Conservation (phyloP, 441 rosid species). For the Erysimum cheiri region DNA sequence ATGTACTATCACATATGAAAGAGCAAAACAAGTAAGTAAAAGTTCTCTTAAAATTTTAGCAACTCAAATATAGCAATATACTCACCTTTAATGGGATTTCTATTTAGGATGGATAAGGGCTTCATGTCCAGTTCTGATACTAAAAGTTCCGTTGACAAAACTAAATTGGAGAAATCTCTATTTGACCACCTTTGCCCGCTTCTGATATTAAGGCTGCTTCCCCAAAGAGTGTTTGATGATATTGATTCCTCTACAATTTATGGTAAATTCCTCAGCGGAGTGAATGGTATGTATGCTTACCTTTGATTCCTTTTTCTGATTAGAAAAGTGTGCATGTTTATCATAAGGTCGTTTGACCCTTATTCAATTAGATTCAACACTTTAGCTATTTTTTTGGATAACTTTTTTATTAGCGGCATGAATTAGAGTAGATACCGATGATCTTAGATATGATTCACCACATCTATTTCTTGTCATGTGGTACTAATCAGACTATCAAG, state of each 20-base stretch:
- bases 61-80: slow-evolving; percentile 12
- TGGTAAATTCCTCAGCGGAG: slow-evolving; percentile 56
- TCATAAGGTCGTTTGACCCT: slow-evolving; percentile 19
- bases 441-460: slow-evolving; percentile 13
- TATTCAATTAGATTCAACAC: slow-evolving; percentile 14
- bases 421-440: slow-evolving; percentile 10
- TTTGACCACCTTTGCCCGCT: slow-evolving; percentile 90
- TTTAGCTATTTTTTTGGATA: slow-evolving; percentile 8
- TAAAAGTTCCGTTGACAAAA: slow-evolving; percentile 48
- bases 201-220: slow-evolving; percentile 85
- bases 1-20: slow-evolving; percentile 63
- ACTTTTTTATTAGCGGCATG: slow-evolving; percentile 10
- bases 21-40: slow-evolving; percentile 66
- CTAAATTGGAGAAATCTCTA: slow-evolving; percentile 53
- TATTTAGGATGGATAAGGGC: slow-evolving; percentile 51
- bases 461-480: slow-evolving; percentile 28
- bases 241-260: slow-evolving; percentile 60
- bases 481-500: slow-evolving; percentile 55
- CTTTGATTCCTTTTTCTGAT: slow-evolving; percentile 11
- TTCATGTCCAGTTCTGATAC: slow-evolving; percentile 48
- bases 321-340: slow-evolving; percentile 16
- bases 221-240: slow-evolving; percentile 76
- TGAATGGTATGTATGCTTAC: slow-evolving; percentile 51
- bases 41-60: background rate
- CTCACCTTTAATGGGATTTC: slow-evolving; percentile 4